phyloP scores from a whole-genome alignment of 352 stramenopile genomes.

The Pythium scleroteichum region DNA sequence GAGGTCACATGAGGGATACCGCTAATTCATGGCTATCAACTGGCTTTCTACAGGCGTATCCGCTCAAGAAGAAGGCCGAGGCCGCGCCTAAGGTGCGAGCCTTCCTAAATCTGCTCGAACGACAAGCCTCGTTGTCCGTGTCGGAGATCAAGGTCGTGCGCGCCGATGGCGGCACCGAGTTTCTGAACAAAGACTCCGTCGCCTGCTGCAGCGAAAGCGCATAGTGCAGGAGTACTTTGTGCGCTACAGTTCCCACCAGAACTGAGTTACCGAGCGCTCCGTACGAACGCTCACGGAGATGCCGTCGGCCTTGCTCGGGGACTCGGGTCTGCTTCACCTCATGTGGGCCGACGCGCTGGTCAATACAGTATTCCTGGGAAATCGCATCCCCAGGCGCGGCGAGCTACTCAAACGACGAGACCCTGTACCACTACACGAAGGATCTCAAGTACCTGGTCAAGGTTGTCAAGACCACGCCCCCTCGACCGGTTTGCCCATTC shows the following conservation, averaged over 20 bases:
- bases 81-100: background rate
- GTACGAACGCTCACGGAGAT: constrained; percentile 29
- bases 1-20: constrained; percentile 1
- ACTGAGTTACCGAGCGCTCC: constrained; percentile 27
- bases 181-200: constrained; percentile 24
- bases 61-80: constrained; percentile 8
- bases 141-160: constrained; percentile 19
- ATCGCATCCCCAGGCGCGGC: background rate
- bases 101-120: constrained; percentile 14
- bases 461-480: too few species aligned
- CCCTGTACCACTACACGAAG: too few species aligned
- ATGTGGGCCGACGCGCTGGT: constrained; percentile 11
- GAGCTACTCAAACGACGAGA: background rate
- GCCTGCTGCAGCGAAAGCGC: constrained; percentile 4
- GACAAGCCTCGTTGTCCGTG: constrained; percentile 1
- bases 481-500: too few species aligned
- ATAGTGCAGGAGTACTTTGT: constrained; percentile 24
- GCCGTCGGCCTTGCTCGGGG: constrained; percentile 19
- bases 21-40: constrained; percentile 7
- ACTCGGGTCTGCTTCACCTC: constrained; percentile 13
- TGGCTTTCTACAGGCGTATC: constrained; percentile 9
- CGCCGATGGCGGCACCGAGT: constrained; percentile 28
- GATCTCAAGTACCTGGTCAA: too few species aligned
- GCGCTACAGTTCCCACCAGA: constrained; percentile 25
- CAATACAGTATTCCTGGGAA: constrained; percentile 6